These are phyloP conservation scores for Gastrolobium bilobum DNA, from an alignment of 306 rosid genomes.

Conservation along the genomic window DNA sequence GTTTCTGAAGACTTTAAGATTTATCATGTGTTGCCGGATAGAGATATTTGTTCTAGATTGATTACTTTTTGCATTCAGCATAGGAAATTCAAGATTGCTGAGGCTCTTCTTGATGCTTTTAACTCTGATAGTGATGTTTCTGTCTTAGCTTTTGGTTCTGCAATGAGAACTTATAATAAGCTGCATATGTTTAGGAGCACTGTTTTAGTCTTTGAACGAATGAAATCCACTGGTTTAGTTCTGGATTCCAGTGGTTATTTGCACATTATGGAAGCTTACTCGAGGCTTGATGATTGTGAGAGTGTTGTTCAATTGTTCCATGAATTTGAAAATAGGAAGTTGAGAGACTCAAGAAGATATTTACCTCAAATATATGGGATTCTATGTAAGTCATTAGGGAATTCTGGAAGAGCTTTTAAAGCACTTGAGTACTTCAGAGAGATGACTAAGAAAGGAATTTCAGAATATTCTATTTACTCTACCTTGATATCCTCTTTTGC, in stretches of 20 bases:
- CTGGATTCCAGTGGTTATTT: constrained; percentile 61
- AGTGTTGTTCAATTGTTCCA: constrained; percentile 60
- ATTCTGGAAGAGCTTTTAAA: constrained; percentile 63
- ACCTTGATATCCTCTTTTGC: constrained; percentile 68
- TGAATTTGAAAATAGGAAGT: constrained; percentile 52
- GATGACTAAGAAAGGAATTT: constrained; percentile 54
- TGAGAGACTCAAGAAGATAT: constrained; percentile 43
- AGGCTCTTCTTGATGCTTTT: constrained; percentile 57
- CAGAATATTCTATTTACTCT: constrained; percentile 62
- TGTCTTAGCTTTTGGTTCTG: constrained; percentile 60
- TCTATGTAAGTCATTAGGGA: constrained; percentile 61
- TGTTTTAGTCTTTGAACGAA: constrained; percentile 49
- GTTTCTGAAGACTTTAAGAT: constrained; percentile 62
- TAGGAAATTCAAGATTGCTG: constrained; percentile 68
- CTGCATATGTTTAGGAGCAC: constrained; percentile 77
- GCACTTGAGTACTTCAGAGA: constrained; percentile 68
- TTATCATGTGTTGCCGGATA: constrained; percentile 67
- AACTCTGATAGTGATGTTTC: constrained; percentile 48
- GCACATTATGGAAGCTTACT: constrained; percentile 69
- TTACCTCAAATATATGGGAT: constrained; percentile 56
- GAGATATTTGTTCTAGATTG: constrained; percentile 63
- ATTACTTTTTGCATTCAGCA: constrained; percentile 62
- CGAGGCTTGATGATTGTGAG: constrained; percentile 56
- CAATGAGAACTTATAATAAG: constrained; percentile 71
- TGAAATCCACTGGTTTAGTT: constrained; percentile 52